Base-by-base conservation (phyloP, 176 grass and related monocot genomes). In the Eragrostis nindensis region DNA sequence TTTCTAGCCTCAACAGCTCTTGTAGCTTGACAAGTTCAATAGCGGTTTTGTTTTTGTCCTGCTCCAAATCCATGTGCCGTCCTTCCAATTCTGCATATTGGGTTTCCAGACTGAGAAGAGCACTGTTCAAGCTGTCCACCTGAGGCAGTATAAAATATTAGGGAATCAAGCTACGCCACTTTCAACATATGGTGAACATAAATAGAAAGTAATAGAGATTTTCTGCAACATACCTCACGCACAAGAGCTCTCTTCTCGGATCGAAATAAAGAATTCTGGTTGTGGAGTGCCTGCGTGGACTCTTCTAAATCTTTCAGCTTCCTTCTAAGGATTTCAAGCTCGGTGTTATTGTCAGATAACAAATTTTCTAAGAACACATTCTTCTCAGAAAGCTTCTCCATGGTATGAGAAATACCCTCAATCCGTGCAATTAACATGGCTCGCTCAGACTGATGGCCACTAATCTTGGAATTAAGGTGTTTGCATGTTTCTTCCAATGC, bases 321-420 rank as follows among this genome's bases (percentile, higher is more conserved):
- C 80, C 68, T 92, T 77, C 82, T 86, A 68, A 91, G 73, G 59
- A 75, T 84, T 29, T 95, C 86, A 25, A 99, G 82, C 84, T 99
- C 90, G 8, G 57, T 71, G 80, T 68, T 91, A 19, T 88, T 86
- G 41, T 93, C 90, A 39, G 81, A 91, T 77, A 99, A 78, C 29
- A 92, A 86, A 74, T 91, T 95, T 84, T 99, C 93, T 65, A 99
- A 84, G 65, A 91, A 85, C 38, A 87, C 82, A 14, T 99, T 99
- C 77, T 92, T 90, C 71, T 64, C 76, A 13, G 87, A 83, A 29
- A 99, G 73, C 52, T 88, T 95, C 76, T 93, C 93, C 61, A 99
- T 95, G 21, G 92, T 91, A 74, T 82, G 83, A 91, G 90, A 77
- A 67, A 89, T 82, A 18, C 86, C 80, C 45, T 97, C 88, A 61